Conservation (phyloP, 2,329 filamentous ascomycete genomes). For the Aschersonia sp. region DNA sequence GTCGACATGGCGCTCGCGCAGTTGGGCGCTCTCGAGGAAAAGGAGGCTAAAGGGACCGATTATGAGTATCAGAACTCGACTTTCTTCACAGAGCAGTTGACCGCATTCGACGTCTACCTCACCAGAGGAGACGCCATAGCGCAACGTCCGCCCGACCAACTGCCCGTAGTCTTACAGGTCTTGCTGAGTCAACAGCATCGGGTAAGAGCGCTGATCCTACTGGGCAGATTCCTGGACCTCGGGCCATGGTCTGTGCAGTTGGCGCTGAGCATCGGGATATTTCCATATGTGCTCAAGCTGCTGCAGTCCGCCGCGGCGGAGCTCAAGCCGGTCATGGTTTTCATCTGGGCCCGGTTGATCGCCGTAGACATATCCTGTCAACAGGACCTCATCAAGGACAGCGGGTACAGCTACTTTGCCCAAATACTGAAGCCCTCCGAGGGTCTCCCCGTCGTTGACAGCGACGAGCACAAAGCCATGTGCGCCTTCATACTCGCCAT, state of each 20-base stretch:
- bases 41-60: conserved; percentile 54
- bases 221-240: conserved; percentile 87
- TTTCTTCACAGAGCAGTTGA: conserved; percentile 95
- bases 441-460: conserved; percentile 71
- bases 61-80: conserved; percentile 91
- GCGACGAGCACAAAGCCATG: conserved; percentile 94
- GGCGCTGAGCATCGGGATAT: conserved; percentile 93
- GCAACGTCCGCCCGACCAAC: conserved; percentile 79
- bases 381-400: conserved; percentile 87
- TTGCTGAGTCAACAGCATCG: conserved; percentile 90
- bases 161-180: conserved; percentile 92
- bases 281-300: conserved; percentile 95
- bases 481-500: conserved; percentile 95
- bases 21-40: conserved; percentile 70
- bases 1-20: conserved; percentile 91
- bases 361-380: conserved; percentile 93
- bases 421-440: conserved; percentile 78
- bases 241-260: conserved; percentile 98
- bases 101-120: conserved; percentile 92
- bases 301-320: conserved; percentile 90
- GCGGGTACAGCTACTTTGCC: conserved; percentile 93
- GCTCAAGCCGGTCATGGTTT: conserved; percentile 96
- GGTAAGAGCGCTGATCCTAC: conserved; percentile 74
- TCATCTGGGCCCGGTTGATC: conserved; percentile 94
- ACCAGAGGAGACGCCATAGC: conserved; percentile 65